Base-by-base conservation (phyloP, 2,329 filamentous ascomycete species). In the Stagonosporopsis vannaccii region DNA sequence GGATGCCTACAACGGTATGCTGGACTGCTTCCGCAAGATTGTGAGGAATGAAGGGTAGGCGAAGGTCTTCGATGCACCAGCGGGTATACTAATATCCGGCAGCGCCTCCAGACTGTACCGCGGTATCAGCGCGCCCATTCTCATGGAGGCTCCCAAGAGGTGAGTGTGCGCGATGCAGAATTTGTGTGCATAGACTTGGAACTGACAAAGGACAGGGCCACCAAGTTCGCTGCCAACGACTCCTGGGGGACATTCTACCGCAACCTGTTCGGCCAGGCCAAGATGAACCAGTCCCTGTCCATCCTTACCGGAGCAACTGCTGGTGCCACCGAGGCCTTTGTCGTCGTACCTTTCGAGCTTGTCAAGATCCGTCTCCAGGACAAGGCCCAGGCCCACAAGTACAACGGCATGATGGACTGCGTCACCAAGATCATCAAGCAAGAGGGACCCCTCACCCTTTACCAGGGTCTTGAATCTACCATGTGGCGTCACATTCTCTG, bases 301-400 rank as follows among this genome's bases (percentile, higher is more conserved):
- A 86, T 97, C 64, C 86, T 99, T 47, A 99, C 95, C 4, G 95
- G 95, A 68, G 95, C 95, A 30, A 91, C 92, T 22, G 95, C 95
- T 58, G 95, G 95, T 76, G 95, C 94, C 32, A 98, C 94, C 56
- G 95, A 99, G 80, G 85, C 94, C 48, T 95, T 99, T 75, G 93
- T 98, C 65, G 95, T 99, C 58, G 95, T 99, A 28, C 95, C 95
- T 46, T 99, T 99, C 77, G 95, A 97, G 83, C 87, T 97, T 56
- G 90, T 99, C 84, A 99, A 99, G 86, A 99, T 99, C 75, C 89
- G 95, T 66, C 85, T 99, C 42, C 95, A 99, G 78, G 95, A 99
- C 82, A 92, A 91, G 80, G 92, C 94, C 15, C 95, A 92, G 46
- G 92, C 94, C 37, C 87, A 90, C 75, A 96, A 91, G 78, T 95